These are phyloP conservation scores for Physocladia obscura DNA, from an alignment of 192 early-diverging fungal species.

Conservation along the genomic window DNA sequence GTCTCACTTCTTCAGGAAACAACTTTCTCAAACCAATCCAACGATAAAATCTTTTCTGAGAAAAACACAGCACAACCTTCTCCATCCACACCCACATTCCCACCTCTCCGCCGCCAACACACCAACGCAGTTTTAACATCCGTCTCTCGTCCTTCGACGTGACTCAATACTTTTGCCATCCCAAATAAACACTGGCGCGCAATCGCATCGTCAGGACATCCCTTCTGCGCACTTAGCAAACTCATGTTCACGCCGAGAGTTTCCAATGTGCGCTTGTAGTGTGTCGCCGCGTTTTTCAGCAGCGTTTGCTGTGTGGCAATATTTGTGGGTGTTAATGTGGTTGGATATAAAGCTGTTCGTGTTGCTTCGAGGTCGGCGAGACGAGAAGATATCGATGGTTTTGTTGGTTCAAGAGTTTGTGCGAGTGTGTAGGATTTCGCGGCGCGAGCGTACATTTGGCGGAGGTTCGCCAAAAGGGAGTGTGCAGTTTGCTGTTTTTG, in stretches of 20 bases:
- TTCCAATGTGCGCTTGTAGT: constrained; percentile 20
- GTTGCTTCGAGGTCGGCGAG: constrained; percentile 36
- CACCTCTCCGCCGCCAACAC: constrained; percentile 24
- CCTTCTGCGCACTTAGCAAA: neutral
- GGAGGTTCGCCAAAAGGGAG: constrained; percentile 5
- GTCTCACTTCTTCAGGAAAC: neutral
- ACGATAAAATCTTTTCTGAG: neutral
- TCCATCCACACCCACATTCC: neutral
- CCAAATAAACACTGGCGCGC: constrained; percentile 13
- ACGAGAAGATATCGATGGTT: neutral
- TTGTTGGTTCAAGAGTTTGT: constrained; percentile 15
- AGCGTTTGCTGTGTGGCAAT: neutral
- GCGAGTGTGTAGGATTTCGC: constrained; percentile 28
- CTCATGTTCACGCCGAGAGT: constrained; percentile 9
- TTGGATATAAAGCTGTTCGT: constrained; percentile 30
- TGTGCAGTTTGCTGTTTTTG: neutral
- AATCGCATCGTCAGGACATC: constrained; percentile 4
- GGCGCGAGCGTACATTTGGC: constrained; percentile 28
- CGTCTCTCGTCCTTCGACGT: constrained; percentile 14
- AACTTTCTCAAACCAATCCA: constrained; percentile 23
- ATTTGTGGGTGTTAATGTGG: neutral
- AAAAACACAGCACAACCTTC: constrained; percentile 18
- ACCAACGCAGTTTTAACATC: constrained; percentile 16
- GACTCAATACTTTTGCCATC: constrained; percentile 20
- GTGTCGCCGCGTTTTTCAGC: constrained; percentile 13